Conservation (phyloP, 129 eudicot genomes). For the Tagetes patula region DNA sequence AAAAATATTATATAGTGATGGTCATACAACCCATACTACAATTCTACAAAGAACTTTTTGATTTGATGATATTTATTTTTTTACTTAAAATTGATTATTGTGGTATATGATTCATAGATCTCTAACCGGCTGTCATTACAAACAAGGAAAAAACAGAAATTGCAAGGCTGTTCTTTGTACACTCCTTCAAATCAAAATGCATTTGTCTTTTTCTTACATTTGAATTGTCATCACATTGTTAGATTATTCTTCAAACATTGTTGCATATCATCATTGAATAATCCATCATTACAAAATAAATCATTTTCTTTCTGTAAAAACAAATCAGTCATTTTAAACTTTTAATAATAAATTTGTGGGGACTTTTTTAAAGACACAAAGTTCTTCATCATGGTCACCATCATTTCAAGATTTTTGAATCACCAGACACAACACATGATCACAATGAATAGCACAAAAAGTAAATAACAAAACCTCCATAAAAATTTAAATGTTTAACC, state of each 20-base stretch:
- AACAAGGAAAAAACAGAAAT: conserved; percentile 7
- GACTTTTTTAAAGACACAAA: background rate
- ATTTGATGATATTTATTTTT: background rate
- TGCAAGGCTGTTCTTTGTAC: conserved; percentile 15
- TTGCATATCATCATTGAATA: background rate
- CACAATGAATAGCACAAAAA: conserved; percentile 7
- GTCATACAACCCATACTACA: background rate
- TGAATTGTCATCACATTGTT: background rate
- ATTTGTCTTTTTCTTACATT: background rate
- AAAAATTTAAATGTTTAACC: conserved; percentile 12
- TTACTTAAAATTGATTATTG: background rate
- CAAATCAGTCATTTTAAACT: background rate
- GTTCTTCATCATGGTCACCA: background rate
- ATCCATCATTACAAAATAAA: background rate
- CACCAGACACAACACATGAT: conserved; percentile 1
- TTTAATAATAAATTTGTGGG: background rate
- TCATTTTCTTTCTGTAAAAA: background rate
- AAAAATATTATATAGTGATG: too few relatives aligned
- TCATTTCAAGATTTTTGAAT: conserved; percentile 1
- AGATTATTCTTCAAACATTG: background rate
- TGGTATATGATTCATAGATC: background rate
- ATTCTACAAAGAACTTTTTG: background rate
- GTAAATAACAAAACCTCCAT: conserved; percentile 11
- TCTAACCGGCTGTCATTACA: background rate
- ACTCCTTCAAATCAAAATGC: conserved; percentile 7